Percentiles rank a stretch among this genome's conserved stretches.
Conservation (phyloP, 208 protist species). For the Histomonas meleagridis region DNA sequence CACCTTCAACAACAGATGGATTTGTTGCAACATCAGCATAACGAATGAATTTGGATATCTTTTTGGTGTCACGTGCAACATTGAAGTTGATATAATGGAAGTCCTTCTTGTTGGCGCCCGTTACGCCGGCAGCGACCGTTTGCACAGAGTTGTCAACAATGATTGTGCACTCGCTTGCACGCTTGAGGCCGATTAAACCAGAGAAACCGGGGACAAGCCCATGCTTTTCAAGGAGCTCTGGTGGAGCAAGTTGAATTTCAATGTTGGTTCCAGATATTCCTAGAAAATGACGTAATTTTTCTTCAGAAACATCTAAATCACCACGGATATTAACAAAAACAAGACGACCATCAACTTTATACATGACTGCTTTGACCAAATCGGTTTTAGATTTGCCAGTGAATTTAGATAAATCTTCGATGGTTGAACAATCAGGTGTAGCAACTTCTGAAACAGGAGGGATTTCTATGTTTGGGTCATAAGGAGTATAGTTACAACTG, state of each 20-base stretch:
- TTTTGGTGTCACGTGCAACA: conserved; percentile 8
- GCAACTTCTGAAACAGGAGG: neutral
- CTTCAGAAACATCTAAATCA: conserved; percentile 24
- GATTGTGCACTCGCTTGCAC: neutral
- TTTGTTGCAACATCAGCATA: conserved; percentile 16
- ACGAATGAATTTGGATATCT: neutral
- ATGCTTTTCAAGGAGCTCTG: neutral
- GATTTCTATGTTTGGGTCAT: neutral
- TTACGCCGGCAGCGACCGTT: neutral
- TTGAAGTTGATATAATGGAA: conserved; percentile 21
- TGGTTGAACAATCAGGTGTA: neutral
- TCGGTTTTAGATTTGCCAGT: neutral
- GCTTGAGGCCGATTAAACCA: neutral
- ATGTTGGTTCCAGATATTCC: neutral
- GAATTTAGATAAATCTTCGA: neutral
- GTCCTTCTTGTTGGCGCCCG: neutral
- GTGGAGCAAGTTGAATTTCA: neutral
- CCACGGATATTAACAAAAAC: conserved; percentile 23
- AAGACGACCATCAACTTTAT: neutral
- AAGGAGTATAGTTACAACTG: neutral
- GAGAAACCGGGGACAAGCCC: conserved; percentile 4
- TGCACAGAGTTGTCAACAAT: neutral
- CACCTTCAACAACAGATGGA: neutral
- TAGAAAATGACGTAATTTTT: conserved; percentile 3
- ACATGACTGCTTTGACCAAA: neutral